Evolutionary conservation across 306 rosid species (phyloP).

Genomic region (Parietaria judaica): DNA sequence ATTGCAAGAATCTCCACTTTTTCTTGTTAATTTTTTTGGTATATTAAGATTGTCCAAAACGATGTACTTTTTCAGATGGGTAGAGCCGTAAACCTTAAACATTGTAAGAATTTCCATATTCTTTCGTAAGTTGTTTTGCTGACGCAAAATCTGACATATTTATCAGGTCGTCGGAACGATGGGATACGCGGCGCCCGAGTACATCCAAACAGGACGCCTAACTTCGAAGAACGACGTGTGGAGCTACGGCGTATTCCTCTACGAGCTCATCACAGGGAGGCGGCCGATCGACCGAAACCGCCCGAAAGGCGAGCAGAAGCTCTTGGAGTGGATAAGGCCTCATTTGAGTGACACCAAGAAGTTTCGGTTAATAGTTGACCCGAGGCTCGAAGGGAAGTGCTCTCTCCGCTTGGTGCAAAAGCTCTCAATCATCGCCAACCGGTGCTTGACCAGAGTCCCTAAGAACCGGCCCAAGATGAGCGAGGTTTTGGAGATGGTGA

Average conservation of each 20-base stretch:
- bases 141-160: constrained; percentile 20
- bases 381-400: constrained; percentile 74
- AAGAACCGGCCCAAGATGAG: constrained; percentile 97
- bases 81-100: neutral
- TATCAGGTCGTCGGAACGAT: constrained; percentile 87
- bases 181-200: constrained; percentile 99
- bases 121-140: neutral
- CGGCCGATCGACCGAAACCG: constrained; percentile 78
- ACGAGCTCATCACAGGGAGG: constrained; percentile 93
- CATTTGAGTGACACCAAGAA: constrained; percentile 64
- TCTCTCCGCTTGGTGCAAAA: constrained; percentile 54
- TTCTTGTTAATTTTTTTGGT: too few species aligned
- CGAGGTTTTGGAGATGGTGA: constrained; percentile 72
- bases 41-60: too few species aligned
- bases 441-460: constrained; percentile 67
- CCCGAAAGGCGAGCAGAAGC: constrained; percentile 91
- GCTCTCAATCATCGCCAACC: constrained; percentile 69
- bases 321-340: constrained; percentile 91
- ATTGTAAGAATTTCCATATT: too few species aligned
- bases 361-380: constrained; percentile 74
- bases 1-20: too few species aligned
- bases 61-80: constrained; percentile 8
- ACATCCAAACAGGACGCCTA: constrained; percentile 81
- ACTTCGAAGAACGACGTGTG: constrained; percentile 84
- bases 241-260: constrained; percentile 94